Percentiles rank a stretch among this genome's conserved stretches.
Evolutionary conservation across 2,329 filamentous ascomycete species (phyloP).

Genomic region (Byssothecium circinans): DNA sequence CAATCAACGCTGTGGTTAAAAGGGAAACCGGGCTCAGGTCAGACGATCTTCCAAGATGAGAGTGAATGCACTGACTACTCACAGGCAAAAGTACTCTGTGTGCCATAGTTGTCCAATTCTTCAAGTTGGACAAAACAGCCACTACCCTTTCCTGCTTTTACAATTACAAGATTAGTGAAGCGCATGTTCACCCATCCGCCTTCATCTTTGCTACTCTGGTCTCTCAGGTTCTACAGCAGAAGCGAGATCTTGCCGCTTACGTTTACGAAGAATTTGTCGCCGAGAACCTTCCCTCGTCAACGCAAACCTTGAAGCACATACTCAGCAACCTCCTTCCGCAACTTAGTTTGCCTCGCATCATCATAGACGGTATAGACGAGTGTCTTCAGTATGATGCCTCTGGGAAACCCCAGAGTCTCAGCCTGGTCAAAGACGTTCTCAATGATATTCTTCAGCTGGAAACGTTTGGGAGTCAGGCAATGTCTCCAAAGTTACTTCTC

Average conservation of each 20-base stretch:
- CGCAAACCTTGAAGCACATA: background rate
- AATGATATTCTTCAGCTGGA: background rate
- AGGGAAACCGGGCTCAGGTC: constrained; percentile 21
- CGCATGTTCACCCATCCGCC: background rate
- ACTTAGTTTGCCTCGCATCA: constrained; percentile 1
- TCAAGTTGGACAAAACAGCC: background rate
- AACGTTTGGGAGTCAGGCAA: background rate
- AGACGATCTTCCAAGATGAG: background rate
- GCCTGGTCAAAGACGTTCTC: background rate
- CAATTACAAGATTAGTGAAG: constrained; percentile 3
- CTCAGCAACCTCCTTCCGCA: constrained; percentile 2
- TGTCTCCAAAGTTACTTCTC: background rate
- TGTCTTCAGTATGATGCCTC: background rate
- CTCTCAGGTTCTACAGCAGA: constrained; percentile 8
- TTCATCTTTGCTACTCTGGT: constrained; percentile 6
- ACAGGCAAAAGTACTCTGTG: constrained; percentile 8
- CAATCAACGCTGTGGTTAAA: constrained; percentile 15
- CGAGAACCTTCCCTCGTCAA: background rate
- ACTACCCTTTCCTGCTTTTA: constrained; percentile 21
- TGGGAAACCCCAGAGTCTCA: background rate
- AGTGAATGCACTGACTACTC: background rate
- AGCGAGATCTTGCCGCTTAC: constrained; percentile 1
- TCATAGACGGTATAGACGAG: constrained; percentile 11
- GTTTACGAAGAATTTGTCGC: constrained; percentile 13
- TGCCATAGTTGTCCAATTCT: constrained; percentile 3